Conservation (phyloP, 2,329 filamentous ascomycete genomes). For the Pseudogymnoascus sp. region DNA sequence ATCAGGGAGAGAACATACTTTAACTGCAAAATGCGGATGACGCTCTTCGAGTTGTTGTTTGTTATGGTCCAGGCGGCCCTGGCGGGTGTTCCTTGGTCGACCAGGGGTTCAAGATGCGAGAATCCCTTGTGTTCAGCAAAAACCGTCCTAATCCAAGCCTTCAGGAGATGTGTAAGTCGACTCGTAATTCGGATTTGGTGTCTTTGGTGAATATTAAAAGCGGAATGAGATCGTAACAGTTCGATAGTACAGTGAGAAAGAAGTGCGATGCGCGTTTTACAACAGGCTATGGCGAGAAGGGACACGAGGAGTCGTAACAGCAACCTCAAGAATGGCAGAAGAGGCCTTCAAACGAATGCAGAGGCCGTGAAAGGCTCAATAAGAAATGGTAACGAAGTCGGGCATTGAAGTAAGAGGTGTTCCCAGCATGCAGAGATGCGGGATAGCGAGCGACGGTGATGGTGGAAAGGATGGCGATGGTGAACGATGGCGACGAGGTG, state of each 20-base stretch:
- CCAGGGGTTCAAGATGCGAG: slow-evolving; percentile 3
- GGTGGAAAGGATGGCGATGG: background rate
- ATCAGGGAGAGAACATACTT: background rate
- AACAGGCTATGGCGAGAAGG: background rate
- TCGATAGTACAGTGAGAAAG: background rate
- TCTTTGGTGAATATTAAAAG: background rate
- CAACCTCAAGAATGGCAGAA: background rate
- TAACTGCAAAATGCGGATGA: background rate
- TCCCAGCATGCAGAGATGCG: slow-evolving; percentile 2
- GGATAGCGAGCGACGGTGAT: slow-evolving; percentile 5
- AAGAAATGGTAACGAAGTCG: background rate
- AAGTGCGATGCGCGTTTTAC: background rate
- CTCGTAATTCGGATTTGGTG: background rate
- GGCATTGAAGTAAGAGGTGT: background rate
- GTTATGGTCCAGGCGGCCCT: background rate
- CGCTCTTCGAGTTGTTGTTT: background rate
- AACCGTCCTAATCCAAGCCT: background rate
- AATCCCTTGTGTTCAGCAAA: background rate
- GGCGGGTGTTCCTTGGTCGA: slow-evolving; percentile 6
- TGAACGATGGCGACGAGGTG: background rate
- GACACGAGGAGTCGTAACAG: background rate
- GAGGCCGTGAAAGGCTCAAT: slow-evolving; percentile 2
- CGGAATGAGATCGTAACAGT: background rate
- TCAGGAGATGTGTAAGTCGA: background rate
- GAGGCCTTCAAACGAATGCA: slow-evolving; percentile 4